Conservation (phyloP, 169 alveolate species). For the Eimeria praecox region DNA sequence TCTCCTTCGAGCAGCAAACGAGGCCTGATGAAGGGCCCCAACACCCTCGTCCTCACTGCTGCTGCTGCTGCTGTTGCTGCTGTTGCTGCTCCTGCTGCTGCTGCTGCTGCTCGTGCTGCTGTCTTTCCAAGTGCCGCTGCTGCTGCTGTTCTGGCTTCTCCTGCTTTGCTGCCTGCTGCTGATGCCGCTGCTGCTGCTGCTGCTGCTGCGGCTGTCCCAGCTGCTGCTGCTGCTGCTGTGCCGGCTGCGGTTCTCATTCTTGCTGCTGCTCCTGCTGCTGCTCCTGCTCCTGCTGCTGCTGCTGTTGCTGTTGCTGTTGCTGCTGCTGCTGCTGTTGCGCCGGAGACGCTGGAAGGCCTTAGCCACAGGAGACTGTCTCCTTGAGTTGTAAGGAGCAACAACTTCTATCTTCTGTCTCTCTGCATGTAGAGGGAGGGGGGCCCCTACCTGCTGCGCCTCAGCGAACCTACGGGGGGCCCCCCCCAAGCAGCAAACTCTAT, state of each 20-base stretch:
- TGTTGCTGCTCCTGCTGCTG: constrained; percentile 25
- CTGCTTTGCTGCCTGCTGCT: background rate
- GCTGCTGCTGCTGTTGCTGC: constrained; percentile 47
- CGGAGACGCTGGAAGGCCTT: background rate
- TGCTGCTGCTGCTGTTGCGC: background rate
- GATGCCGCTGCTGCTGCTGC: background rate
- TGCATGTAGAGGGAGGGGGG: background rate
- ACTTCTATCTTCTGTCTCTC: background rate
- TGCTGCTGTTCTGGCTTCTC: background rate
- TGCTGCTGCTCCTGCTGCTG: constrained; percentile 11
- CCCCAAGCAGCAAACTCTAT: background rate
- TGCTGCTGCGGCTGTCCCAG: background rate
- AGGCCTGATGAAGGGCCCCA: too few species aligned
- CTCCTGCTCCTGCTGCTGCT: background rate
- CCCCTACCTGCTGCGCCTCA: constrained; percentile 29
- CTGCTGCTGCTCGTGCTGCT: background rate
- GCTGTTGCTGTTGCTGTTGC: background rate
- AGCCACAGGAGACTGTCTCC: constrained; percentile 17
- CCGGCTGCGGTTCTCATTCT: background rate
- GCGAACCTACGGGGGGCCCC: background rate
- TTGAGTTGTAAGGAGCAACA: background rate
- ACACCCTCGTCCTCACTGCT: background rate
- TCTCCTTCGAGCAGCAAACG: background rate
- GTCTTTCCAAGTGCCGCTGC: background rate
- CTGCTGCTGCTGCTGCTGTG: background rate